Evolutionary conservation across 2,329 filamentous ascomycete species (phyloP), one percentile per base, ranked within the genome.

Genomic region (Calonectria fujianensis): DNA sequence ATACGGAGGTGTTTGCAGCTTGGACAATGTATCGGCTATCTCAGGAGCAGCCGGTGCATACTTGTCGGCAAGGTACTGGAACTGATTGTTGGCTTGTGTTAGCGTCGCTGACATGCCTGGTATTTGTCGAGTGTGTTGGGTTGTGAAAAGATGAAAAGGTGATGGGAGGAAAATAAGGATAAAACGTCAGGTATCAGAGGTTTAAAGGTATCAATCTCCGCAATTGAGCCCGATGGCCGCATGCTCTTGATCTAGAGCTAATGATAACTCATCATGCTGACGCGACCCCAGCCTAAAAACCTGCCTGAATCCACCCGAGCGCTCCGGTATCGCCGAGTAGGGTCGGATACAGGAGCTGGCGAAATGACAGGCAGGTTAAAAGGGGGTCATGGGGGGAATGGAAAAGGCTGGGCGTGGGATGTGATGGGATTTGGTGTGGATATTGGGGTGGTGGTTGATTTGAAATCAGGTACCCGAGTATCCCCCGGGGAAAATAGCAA

Each of bases 211-310:
- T 94, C 92, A 88, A 89, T 94, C 93, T 91, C 85, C 82, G 85
- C 84, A 85, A 79, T 78, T 75, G 73, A 76, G 88, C 87, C 89
- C 87, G 88, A 85, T 81, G 75, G 77, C 76, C 77, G 83, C 89
- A 87, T 91, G 89, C 92, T 95, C 90, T 89, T 93, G 93, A 94
- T 95, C 94, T 95, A 95, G 94, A 95, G 94, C 94, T 95, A 95
- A 94, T 83, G 83, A 74, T 85, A 82, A 81, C 82, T 86, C 85
- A 86, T 86, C 85, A 86, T 83, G 77, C 79, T 82, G 80, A 80
- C 80, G 72, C 74, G 70, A 75, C 66, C 59, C 67, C 63, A 20
- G 31, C 54, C 45, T 32, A 31, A 48, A 67, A 67, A 63, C 57
- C 41, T 67, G 50, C 59, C 66, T 63, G 61, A 39, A 72, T 37